Evolutionary conservation across 805 yeast genomes (phyloP).

Genomic region (Wickerhamiella parazyma): DNA sequence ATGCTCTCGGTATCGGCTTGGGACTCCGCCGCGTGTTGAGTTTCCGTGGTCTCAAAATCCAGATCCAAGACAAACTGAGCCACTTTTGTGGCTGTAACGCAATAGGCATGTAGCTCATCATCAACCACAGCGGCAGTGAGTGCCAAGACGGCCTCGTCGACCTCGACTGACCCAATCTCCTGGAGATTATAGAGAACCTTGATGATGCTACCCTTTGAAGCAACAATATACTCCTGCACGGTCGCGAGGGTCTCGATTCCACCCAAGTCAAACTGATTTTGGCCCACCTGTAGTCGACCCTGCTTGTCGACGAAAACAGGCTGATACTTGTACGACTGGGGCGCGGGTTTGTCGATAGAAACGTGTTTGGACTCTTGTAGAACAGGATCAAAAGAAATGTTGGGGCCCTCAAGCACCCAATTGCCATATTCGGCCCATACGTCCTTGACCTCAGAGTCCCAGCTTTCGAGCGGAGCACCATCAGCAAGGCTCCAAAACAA

Average conservation of each 20-base stretch:
- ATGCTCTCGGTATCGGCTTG: background rate
- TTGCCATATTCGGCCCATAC: constrained; percentile 1
- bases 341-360: background rate
- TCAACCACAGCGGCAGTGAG: constrained; percentile 1
- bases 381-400: constrained; percentile 1
- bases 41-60: background rate
- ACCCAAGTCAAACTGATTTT: background rate
- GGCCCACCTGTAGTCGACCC: constrained; percentile 2
- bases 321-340: background rate
- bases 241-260: background rate
- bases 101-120: constrained; percentile 2
- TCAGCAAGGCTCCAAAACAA: constrained; percentile 1
- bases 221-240: background rate
- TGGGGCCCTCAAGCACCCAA: constrained; percentile 6
- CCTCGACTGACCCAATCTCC: background rate
- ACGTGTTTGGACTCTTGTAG: constrained; percentile 1
- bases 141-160: background rate
- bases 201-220: background rate
- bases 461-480: constrained; percentile 4
- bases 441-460: constrained; percentile 1
- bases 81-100: constrained; percentile 1
- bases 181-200: background rate
- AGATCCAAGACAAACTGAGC: constrained; percentile 2
- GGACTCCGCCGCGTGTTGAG: background rate
- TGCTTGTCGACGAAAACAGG: constrained; percentile 2